Evolutionary conservation across 1,284 basidiomycete genomes (phyloP).

Genomic region (Moesziomyces sp.): DNA sequence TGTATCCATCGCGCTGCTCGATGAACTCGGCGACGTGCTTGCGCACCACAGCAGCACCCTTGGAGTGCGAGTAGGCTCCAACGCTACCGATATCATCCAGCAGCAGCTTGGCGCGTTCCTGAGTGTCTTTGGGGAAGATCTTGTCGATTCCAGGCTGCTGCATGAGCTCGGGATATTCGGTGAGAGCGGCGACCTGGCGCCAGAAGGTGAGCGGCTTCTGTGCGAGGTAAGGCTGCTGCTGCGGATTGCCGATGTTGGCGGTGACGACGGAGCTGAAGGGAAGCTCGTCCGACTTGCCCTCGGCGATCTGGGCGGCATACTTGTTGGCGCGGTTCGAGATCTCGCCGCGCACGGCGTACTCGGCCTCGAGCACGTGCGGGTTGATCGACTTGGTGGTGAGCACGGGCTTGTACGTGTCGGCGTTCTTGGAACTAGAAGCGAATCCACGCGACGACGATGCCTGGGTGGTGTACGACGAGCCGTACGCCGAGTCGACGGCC

Average conservation of each 20-base stretch:
- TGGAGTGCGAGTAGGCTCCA: slow-evolving; percentile 95
- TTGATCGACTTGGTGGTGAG: slow-evolving; percentile 72
- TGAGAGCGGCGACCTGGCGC: slow-evolving; percentile 89
- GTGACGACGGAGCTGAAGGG: slow-evolving; percentile 91
- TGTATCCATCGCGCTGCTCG: slow-evolving; percentile 72
- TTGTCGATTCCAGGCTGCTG: slow-evolving; percentile 76
- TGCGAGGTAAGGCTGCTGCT: slow-evolving; percentile 87
- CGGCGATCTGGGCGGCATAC: slow-evolving; percentile 69
- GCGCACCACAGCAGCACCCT: slow-evolving; percentile 89
- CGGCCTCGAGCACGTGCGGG: slow-evolving; percentile 84
- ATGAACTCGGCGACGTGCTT: slow-evolving; percentile 91
- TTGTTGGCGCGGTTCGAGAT: slow-evolving; percentile 91
- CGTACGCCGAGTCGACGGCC: slow-evolving; percentile 22
- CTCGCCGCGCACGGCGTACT: slow-evolving; percentile 97
- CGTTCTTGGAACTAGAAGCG: slow-evolving; percentile 34
- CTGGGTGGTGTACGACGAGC: slow-evolving; percentile 41
- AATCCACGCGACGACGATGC: slow-evolving; percentile 33
- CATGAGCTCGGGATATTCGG: slow-evolving; percentile 89
- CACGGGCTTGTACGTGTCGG: slow-evolving; percentile 69
- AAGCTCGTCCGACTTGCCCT: slow-evolving; percentile 72
- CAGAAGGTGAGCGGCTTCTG: slow-evolving; percentile 93
- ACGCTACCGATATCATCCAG: slow-evolving; percentile 89
- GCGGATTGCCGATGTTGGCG: slow-evolving; percentile 98
- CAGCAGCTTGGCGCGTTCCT: slow-evolving; percentile 83
- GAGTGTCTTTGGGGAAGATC: slow-evolving; percentile 84